Evolutionary conservation across 768 basidiomycete species (phyloP).

Genomic region (Epithele typhae): DNA sequence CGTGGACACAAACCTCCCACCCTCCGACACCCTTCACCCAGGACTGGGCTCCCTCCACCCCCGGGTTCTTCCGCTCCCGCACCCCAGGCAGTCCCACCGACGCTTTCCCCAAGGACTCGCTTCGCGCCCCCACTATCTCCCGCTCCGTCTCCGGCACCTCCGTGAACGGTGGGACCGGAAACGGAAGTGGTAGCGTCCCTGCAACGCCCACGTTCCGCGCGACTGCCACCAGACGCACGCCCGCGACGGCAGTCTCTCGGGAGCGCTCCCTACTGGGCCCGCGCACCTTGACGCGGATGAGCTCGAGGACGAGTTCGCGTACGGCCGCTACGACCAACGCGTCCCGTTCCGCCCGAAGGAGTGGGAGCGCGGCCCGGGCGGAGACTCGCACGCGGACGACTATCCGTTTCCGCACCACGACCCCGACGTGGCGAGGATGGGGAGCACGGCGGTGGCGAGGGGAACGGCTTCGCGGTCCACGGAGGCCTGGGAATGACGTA

Average conservation of each 20-base stretch:
- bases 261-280: background rate
- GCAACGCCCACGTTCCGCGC: slow-evolving; percentile 14
- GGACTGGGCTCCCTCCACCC: slow-evolving; percentile 12
- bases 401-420: background rate
- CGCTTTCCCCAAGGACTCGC: background rate
- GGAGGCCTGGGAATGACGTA: slow-evolving; percentile 33
- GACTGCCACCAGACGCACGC: slow-evolving; percentile 1
- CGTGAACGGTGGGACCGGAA: background rate
- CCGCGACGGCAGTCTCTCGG: background rate
- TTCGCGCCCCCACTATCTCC: slow-evolving; percentile 7
- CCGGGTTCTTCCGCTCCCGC: slow-evolving; percentile 13
- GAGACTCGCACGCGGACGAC: slow-evolving; percentile 2
- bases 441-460: background rate
- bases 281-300: slow-evolving; percentile 15
- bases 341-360: slow-evolving; percentile 8
- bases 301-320: slow-evolving; percentile 15
- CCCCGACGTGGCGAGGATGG: background rate
- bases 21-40: slow-evolving; percentile 12
- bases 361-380: slow-evolving; percentile 7
- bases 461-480: slow-evolving; percentile 42
- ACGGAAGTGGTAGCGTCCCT: background rate
- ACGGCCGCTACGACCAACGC: slow-evolving; percentile 13
- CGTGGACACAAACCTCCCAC: background rate
- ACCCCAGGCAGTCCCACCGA: slow-evolving; percentile 14
- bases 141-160: background rate